Base-by-base conservation (phyloP, 1,284 basidiomycete species). In the Sanguinoderma infundibulare region DNA sequence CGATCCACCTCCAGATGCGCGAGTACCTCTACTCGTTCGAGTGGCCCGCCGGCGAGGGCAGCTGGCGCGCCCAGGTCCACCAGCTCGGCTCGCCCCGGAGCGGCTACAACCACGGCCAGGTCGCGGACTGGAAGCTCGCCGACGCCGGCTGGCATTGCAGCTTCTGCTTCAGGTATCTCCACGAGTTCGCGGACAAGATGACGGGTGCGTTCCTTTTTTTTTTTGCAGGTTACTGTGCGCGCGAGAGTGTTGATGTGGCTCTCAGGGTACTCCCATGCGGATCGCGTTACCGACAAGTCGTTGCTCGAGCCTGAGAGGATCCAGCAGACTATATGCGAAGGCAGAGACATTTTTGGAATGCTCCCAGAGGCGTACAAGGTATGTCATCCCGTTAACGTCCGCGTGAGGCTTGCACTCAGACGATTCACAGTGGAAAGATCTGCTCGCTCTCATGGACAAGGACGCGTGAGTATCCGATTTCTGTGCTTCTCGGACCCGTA, bases 291-390 rank as follows among this genome's bases (percentile, higher is more conserved):
- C 34, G 84, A 83, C n/a, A 69, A 77, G 36, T 73, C 80, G 17
- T 75, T 87, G 1, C 76, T 89, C 32, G 75, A 83, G 22, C 83
- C 83, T 0, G 71, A 74, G 32, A 73, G 81, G 51, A 88, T 91
- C 42, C 86, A 89, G 67, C 72, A 82, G 38, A 83, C 79, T 9
- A 84, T 90, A 53, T 90, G 88, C 68, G 72, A 74, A 42, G 87
- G 87, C 6, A 81, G 82, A 62, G 87, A 90, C 64, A 83, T 89
- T 24, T 90, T 89, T 69, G 82, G 79, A 7, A 87, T 87, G 86
- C 72, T 89, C 10, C 87, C 87, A 15, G 87, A 90, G 71, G 87
- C 84, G 0, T 87, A 86, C 70, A 81, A 57, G 5, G 65, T 62
- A 52, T 24, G 65, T 62, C 81, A 50, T 69, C 7, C 38, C 34